A percentile compares a stretch with the other conserved stretches of the same genome.
These are phyloP conservation scores for Kurtzmaniella natalensis DNA, from an alignment of 1,139 yeast genomes.

Conservation along the genomic window DNA sequence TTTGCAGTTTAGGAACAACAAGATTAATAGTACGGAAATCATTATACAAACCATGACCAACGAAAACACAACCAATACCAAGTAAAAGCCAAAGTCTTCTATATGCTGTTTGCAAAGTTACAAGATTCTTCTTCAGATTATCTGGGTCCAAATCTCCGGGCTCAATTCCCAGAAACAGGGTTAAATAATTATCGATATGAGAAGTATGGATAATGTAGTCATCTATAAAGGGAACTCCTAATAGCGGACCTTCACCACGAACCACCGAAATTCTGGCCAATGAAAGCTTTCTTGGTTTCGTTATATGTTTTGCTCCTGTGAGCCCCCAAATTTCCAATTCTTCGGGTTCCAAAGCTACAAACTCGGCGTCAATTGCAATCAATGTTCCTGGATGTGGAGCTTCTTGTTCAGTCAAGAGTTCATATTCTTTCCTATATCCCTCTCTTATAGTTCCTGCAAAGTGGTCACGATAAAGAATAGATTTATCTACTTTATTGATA, in stretches of 20 bases:
- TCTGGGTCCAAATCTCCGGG: conserved; percentile 83
- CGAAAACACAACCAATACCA: conserved; percentile 85
- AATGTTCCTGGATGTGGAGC: conserved; percentile 73
- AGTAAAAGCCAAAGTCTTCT: conserved; percentile 83
- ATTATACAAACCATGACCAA: conserved; percentile 89
- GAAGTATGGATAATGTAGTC: conserved; percentile 80
- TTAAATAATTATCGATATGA: conserved; percentile 77
- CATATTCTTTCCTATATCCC: conserved; percentile 56
- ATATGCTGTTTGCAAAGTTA: conserved; percentile 79
- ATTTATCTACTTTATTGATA: conserved; percentile 40
- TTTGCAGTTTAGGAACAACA: conserved; percentile 79
- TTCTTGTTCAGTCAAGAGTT: conserved; percentile 58
- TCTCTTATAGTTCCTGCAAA: conserved; percentile 70
- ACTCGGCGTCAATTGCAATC: conserved; percentile 96
- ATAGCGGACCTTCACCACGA: conserved; percentile 61
- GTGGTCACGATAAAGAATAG: conserved; percentile 69
- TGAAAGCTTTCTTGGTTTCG: conserved; percentile 72
- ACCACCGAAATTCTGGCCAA: conserved; percentile 88
- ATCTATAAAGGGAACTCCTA: conserved; percentile 84
- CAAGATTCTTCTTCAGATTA: conserved; percentile 64
- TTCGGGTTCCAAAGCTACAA: conserved; percentile 79
- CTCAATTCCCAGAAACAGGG: conserved; percentile 89
- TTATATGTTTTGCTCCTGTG: conserved; percentile 62
- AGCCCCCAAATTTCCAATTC: conserved; percentile 66
- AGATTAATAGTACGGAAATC: conserved; percentile 93